Base-by-base conservation (phyloP, 352 stramenopile genomes). In the Phytophthora uliginosa region DNA sequence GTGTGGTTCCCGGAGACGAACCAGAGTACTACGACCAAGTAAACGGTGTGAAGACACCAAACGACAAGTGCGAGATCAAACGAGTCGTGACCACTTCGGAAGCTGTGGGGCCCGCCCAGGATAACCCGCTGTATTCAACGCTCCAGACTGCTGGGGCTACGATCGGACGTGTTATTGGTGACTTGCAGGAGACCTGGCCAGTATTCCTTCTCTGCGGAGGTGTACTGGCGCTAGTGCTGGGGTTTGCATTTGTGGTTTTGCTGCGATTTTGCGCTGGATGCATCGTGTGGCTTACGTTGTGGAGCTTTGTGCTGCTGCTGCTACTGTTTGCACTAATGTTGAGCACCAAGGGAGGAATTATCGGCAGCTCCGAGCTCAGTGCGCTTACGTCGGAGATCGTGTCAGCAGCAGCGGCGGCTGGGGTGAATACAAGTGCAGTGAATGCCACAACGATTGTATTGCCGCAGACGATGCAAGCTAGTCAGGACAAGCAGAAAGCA, bases 51-150 rank as follows among this genome's bases (percentile, higher is more conserved):
- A 77, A 78, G 38, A 69, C 50, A 0, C 81, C 86, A 7, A 94
- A 94, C 63, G 65, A 67, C 57, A 86, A 94, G 62, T 97, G 91
- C 59, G 83, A 95, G 61, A 79, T 94, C 22, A 94, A 95, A 64
- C 69, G 81, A 54, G 84, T 93, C 20, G 66, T 79, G 18, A 89
- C 83, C 4, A 80, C 83, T 52, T 85, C 79, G 1, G 81, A 92
- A 26, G 69, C 86, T 2, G 77, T 83, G 4, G 84, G 79, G 0
- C 85, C 88, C 7, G 88, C 87, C 1, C 86, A 94, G 38, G 55
- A 80, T 8, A 93, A 96, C 47, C 89, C 89, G 42, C 74, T 97
- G 18, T 95, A 92, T 59, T 80, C 91, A 18, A 80, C 85, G 40
- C 58, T 96, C 18, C 85, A 94, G 53, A 88, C 83, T 0, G 66